Base-by-base conservation (phyloP, 768 basidiomycete species). In the Pisolithus sp. region DNA sequence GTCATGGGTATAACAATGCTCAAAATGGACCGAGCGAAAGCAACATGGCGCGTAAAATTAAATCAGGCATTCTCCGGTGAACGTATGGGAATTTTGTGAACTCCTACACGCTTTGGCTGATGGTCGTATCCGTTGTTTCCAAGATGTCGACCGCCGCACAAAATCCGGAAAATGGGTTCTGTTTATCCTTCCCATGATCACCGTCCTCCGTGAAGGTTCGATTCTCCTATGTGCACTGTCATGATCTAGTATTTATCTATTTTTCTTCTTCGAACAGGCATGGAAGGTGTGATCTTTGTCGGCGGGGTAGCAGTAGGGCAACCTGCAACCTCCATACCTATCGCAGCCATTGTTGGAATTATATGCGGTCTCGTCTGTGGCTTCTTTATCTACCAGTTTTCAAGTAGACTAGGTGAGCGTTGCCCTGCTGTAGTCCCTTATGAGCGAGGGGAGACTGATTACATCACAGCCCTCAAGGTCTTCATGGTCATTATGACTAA, bases 1-100 rank as follows among this genome's bases (percentile, higher is more conserved):
- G 74, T 86, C 63, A 95, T 97, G 92, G 93, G 91, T 3, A 62
- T 97, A 37, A 86, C 87, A 34, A 94, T 98, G 88, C 81, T 99
- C 54, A 93, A 90, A 65, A 85, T 99, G 80, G 94, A 98, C 68
- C 77, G 86, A 62, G 87, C 95, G 10, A 89, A 92, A 66, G 79
- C 86, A n/a, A 93, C 90, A 68, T 99, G 95, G 95, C 81, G 90
- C 57, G 70, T 90, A 62, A 96, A 95, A 73, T 82, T 98, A 45
- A 76, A 83, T 51, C 74, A 73, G 12, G 88, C 93, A 0, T 96
- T 97, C 70, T 72, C 76, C 21, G 78, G 74, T 15, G 68, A 78
- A 51, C 57, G 85, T 82, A 54, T 37, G 76, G 5, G 34, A 34
- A 34, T 3, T 34, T 5, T 3, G 12, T 34, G 13, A 60, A n/a